phyloP scores from a whole-genome alignment of 2,329 filamentous ascomycete species.

The Alternaria solani region DNA sequence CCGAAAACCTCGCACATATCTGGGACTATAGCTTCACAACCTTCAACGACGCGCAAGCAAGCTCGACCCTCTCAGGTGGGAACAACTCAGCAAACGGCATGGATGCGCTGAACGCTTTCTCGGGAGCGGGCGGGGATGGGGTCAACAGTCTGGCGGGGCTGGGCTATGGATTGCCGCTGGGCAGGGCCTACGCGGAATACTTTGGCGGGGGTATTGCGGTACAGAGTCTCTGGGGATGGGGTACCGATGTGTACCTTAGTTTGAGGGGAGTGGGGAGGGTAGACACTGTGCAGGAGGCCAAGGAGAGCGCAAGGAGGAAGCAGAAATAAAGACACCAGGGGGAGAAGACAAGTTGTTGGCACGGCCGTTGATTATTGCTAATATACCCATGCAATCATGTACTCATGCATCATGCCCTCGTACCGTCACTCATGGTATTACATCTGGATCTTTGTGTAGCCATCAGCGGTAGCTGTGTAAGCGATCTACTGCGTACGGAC shows the following conservation, averaged over 20 bases:
- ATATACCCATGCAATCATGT: conserved; percentile 12
- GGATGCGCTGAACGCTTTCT: conserved; percentile 79
- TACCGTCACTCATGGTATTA: background rate
- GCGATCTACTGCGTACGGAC: conserved; percentile 73
- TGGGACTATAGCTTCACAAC: conserved; percentile 99
- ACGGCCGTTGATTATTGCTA: conserved; percentile 9
- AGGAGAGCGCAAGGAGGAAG: conserved; percentile 5
- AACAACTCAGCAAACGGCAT: conserved; percentile 48
- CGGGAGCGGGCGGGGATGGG: conserved; percentile 72
- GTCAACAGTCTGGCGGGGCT: conserved; percentile 86
- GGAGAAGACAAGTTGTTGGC: background rate
- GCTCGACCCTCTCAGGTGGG: conserved; percentile 55
- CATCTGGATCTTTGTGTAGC: conserved; percentile 15
- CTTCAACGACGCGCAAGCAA: conserved; percentile 73
- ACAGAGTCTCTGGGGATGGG: conserved; percentile 97
- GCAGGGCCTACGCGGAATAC: conserved; percentile 94
- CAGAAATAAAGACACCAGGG: conserved; percentile 4
- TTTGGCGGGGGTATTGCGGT: conserved; percentile 95
- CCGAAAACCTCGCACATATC: conserved; percentile 82
- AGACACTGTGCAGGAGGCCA: conserved; percentile 25
- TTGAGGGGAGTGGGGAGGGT: conserved; percentile 65
- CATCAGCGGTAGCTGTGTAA: conserved; percentile 11
- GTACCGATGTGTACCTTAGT: conserved; percentile 72
- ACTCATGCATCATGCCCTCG: conserved; percentile 3
- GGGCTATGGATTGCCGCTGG: conserved; percentile 90